Evolutionary conservation across 345 rosid genomes (phyloP).

Genomic region (Hibiscus mutabilis): DNA sequence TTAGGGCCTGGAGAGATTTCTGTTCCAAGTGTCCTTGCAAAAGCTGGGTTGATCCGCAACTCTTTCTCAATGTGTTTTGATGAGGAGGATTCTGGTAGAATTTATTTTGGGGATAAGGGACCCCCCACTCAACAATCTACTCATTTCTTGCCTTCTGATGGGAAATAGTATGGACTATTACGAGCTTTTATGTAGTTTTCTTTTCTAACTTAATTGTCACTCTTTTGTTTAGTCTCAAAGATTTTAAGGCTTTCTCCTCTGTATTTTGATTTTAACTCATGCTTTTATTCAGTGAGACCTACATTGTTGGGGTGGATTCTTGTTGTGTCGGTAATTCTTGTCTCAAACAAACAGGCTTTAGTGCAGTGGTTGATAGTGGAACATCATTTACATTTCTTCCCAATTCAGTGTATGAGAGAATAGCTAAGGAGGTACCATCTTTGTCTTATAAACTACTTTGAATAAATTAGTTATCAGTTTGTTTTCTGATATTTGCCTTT

Average conservation of each 20-base stretch:
- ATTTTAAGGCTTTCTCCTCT: conserved; percentile 3
- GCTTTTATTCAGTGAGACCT: conserved; percentile 37
- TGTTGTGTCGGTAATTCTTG: conserved; percentile 66
- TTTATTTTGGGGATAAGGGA: conserved; percentile 81
- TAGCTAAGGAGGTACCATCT: conserved; percentile 51
- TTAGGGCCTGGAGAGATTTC: conserved; percentile 72
- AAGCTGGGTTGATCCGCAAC: conserved; percentile 63
- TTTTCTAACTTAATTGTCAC: background rate
- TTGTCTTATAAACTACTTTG: background rate
- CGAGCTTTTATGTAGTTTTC: background rate
- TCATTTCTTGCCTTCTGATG: conserved; percentile 45
- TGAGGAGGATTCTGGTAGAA: conserved; percentile 72
- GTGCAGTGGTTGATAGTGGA: conserved; percentile 69
- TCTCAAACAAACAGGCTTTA: conserved; percentile 51
- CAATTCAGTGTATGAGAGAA: conserved; percentile 33
- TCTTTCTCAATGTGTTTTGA: conserved; percentile 86
- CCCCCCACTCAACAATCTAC: conserved; percentile 61
- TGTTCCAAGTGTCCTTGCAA: conserved; percentile 75
- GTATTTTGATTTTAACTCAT: conserved; percentile 7
- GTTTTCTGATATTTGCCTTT: conserved; percentile 12
- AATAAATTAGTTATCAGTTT: background rate
- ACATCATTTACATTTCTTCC: conserved; percentile 87
- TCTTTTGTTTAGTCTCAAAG: background rate
- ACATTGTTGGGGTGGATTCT: conserved; percentile 68
- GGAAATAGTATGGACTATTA: conserved; percentile 47